A percentile compares a stretch with the other conserved stretches of the same genome.
These are phyloP conservation scores for Melanomma pulvis-pyrius DNA, from an alignment of 495 filamentous ascomycete species.

Conservation along the genomic window DNA sequence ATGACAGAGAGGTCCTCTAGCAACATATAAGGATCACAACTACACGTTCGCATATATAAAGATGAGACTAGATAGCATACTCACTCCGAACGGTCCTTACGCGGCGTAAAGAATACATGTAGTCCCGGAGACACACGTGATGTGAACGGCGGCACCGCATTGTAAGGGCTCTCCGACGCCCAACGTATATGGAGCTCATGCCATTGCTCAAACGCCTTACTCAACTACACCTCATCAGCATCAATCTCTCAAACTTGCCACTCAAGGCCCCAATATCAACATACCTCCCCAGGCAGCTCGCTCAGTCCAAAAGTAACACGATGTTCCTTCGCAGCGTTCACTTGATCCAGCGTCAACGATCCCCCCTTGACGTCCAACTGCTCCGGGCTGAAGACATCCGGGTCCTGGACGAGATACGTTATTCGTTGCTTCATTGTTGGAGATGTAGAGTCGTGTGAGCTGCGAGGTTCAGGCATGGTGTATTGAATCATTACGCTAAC, in stretches of 20 bases:
- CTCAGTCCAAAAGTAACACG: slow-evolving; percentile 70
- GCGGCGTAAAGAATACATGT: slow-evolving; percentile 77
- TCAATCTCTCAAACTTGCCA: not conserved
- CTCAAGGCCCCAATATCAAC: slow-evolving; percentile 7
- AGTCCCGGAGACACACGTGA: slow-evolving; percentile 78
- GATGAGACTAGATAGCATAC: slow-evolving; percentile 18
- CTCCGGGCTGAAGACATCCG: slow-evolving; percentile 63
- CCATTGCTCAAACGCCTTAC: slow-evolving; percentile 61
- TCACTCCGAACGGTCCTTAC: slow-evolving; percentile 47
- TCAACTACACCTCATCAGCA: slow-evolving; percentile 50
- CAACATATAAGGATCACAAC: not conserved
- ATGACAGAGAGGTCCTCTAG: slow-evolving; percentile 62
- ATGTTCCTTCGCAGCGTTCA: slow-evolving; percentile 77
- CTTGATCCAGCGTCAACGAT: slow-evolving; percentile 48
- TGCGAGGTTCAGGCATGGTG: slow-evolving; percentile 1
- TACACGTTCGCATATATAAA: not conserved
- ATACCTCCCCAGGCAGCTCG: slow-evolving; percentile 73
- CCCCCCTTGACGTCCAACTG: slow-evolving; percentile 56
- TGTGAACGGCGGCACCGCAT: slow-evolving; percentile 66
- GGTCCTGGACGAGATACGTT: slow-evolving; percentile 71
- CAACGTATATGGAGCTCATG: slow-evolving; percentile 83
- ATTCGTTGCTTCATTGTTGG: slow-evolving; percentile 77
- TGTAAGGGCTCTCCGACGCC: slow-evolving; percentile 61
- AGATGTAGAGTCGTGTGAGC: not conserved
- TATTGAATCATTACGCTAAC: not conserved